Evolutionary conservation across 75 land plant species (phyloP).

Genomic region (Selaginella moellendorffii): DNA sequence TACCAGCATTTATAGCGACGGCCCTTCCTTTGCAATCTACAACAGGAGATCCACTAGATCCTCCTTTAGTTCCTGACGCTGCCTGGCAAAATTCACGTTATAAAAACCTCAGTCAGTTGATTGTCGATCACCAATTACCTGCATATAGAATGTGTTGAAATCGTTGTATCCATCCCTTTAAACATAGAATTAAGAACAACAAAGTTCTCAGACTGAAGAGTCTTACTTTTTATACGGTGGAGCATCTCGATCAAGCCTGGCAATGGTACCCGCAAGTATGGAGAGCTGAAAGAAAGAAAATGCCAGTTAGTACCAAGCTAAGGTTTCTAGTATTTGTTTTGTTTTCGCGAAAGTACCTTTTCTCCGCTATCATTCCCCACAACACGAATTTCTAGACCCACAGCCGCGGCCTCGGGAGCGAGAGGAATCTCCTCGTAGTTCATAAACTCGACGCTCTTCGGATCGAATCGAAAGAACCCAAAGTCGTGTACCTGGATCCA

Average conservation of each 20-base stretch:
- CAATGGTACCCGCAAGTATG: slow-evolving; percentile 89
- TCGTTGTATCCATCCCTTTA: slow-evolving; percentile 92
- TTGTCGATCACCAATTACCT: too few relatives aligned
- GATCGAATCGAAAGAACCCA: slow-evolving; percentile 87
- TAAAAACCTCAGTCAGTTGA: too few relatives aligned
- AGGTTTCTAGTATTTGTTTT: neutral
- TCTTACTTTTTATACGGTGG: slow-evolving; percentile 85
- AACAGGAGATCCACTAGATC: slow-evolving; percentile 98
- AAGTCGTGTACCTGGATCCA: slow-evolving; percentile 59
- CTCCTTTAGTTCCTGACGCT: slow-evolving; percentile 97
- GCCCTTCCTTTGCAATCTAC: slow-evolving; percentile 89
- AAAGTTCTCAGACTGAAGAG: neutral
- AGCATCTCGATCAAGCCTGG: slow-evolving; percentile 89
- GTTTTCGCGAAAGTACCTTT: slow-evolving; percentile 42
- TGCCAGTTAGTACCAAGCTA: neutral
- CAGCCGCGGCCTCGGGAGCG: slow-evolving; percentile 86
- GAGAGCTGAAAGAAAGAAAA: slow-evolving; percentile 42
- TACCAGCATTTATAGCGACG: slow-evolving; percentile 87
- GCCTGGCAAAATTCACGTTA: too few relatives aligned
- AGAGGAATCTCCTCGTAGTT: slow-evolving; percentile 84
- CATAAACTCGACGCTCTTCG: slow-evolving; percentile 62
- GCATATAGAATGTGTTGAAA: slow-evolving; percentile 94
- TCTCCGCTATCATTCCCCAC: slow-evolving; percentile 99
- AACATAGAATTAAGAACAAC: slow-evolving; percentile 3
- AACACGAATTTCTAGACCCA: slow-evolving; percentile 92